A percentile compares a stretch with the other conserved stretches of the same genome.
Evolutionary conservation across 2,329 filamentous ascomycete genomes (phyloP).

Genomic region (Colletotrichum coccodes): DNA sequence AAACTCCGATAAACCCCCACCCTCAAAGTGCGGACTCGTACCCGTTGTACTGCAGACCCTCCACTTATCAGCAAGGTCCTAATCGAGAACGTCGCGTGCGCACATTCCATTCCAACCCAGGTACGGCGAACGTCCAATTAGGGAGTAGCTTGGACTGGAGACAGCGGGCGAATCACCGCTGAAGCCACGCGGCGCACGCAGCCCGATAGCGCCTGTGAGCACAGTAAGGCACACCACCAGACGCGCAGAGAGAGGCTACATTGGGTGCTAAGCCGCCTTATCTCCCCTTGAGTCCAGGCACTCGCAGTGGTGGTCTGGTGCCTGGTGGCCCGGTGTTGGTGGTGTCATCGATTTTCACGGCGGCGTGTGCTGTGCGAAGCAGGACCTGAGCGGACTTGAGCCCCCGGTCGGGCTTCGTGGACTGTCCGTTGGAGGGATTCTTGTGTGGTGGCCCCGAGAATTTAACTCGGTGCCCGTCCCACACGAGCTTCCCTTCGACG

Average conservation of each 20-base stretch:
- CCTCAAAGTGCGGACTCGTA: neutral
- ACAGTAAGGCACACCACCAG: neutral
- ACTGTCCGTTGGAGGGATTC: constrained; percentile 31
- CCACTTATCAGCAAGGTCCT: neutral
- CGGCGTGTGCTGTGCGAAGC: neutral
- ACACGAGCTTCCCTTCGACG: constrained; percentile 19
- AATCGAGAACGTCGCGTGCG: constrained; percentile 13
- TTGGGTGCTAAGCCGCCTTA: constrained; percentile 6
- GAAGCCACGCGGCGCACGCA: constrained; percentile 22
- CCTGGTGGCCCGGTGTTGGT: constrained; percentile 6
- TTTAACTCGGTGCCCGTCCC: constrained; percentile 31
- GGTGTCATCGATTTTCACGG: constrained; percentile 23
- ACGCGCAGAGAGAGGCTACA: neutral
- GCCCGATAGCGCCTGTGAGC: constrained; percentile 4
- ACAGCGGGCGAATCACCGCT: constrained; percentile 6
- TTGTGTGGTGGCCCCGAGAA: constrained; percentile 28
- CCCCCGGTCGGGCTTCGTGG: constrained; percentile 25
- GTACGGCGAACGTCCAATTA: neutral
- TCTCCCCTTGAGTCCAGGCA: constrained; percentile 26
- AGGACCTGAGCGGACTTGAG: constrained; percentile 1
- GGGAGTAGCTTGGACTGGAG: neutral
- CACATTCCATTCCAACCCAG: constrained; percentile 6
- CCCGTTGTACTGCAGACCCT: neutral
- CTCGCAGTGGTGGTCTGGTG: neutral
- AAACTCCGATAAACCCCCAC: neutral